phyloP scores from a whole-genome alignment of 352 stramenopile genomes.

The Phytophthora ramorum region DNA sequence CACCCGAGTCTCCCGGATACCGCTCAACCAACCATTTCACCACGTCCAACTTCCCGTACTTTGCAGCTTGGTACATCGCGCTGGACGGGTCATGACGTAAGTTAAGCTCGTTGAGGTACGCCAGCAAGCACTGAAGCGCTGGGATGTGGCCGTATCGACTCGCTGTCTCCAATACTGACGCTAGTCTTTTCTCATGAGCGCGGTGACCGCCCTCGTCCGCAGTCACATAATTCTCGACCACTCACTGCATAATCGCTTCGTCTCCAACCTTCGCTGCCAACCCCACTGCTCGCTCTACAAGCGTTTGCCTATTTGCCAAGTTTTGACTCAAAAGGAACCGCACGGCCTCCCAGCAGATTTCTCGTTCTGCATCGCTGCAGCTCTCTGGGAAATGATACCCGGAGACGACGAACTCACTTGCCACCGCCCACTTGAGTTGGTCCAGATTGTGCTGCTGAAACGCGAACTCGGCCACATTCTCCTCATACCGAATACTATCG shows the following conservation, averaged over 20 bases:
- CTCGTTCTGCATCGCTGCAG: background rate
- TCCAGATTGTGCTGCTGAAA: conserved; percentile 1
- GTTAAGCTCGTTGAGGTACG: background rate
- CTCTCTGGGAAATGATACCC: background rate
- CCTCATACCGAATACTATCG: background rate
- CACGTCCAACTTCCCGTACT: background rate
- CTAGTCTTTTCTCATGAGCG: background rate
- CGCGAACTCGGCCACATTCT: background rate
- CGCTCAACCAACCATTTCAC: background rate
- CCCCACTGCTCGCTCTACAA: background rate
- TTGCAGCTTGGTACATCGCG: background rate
- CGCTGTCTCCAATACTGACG: background rate
- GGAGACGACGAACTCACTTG: background rate
- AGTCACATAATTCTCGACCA: background rate
- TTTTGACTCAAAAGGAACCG: background rate
- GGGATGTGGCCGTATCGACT: background rate
- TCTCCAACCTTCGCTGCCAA: background rate
- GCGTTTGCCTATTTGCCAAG: background rate
- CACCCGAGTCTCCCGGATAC: background rate
- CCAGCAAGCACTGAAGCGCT: background rate
- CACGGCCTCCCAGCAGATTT: background rate
- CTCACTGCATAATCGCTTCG: background rate
- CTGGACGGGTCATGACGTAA: background rate
- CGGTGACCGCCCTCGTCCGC: background rate
- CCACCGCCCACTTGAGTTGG: conserved; percentile 2